Percentiles rank a stretch among this genome's conserved stretches.
phyloP scores from a whole-genome alignment of 805 yeast species.

The Saccharomyces paradoxus region DNA sequence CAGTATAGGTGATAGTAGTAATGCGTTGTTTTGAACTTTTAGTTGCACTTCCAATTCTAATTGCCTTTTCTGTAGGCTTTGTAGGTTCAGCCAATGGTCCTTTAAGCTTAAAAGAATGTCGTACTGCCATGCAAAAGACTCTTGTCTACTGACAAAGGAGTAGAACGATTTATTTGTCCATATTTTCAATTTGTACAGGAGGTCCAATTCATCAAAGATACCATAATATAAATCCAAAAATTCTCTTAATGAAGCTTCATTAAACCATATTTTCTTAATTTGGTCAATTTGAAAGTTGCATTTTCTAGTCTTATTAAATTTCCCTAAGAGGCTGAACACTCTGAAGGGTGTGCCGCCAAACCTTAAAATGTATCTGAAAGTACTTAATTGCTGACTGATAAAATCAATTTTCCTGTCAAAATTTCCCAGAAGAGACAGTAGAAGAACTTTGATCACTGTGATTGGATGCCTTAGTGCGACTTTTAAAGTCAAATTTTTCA shows the following conservation, averaged over 20 bases:
- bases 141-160: constrained; percentile 44
- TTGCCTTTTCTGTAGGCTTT: constrained; percentile 39
- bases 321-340: constrained; percentile 32
- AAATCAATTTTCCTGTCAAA: constrained; percentile 29
- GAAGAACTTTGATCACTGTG: constrained; percentile 9
- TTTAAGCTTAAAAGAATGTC: constrained; percentile 53
- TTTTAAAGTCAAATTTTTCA: constrained; percentile 8
- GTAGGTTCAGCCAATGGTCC: constrained; percentile 39
- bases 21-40: constrained; percentile 41
- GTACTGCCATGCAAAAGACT: constrained; percentile 59
- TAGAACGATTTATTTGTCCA: constrained; percentile 21
- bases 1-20: constrained; percentile 12
- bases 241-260: constrained; percentile 42
- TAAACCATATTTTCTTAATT: constrained; percentile 32
- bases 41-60: constrained; percentile 47
- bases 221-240: constrained; percentile 53
- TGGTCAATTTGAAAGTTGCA: constrained; percentile 4
- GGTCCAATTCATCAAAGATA: constrained; percentile 52
- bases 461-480: constrained; percentile 13
- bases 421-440: constrained; percentile 11
- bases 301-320: constrained; percentile 17
- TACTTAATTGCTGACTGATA: constrained; percentile 40
- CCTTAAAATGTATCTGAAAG: constrained; percentile 60
- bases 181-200: constrained; percentile 43
- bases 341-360: constrained; percentile 66